Evolutionary conservation across 208 protist genomes (phyloP).

Genomic region (Crithidia thermophila): DNA sequence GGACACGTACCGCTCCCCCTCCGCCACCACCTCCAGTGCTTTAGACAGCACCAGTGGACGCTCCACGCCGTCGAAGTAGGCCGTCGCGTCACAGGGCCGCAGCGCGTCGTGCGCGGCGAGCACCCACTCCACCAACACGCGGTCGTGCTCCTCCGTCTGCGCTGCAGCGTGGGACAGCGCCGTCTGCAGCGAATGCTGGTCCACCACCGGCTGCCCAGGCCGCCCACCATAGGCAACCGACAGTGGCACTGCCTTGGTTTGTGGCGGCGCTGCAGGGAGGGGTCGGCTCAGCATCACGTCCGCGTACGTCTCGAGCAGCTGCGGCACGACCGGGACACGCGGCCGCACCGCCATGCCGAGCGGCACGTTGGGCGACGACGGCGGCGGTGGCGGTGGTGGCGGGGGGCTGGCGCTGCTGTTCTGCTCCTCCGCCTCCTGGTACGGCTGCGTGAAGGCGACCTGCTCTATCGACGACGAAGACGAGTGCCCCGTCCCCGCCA

Average conservation of each 20-base stretch:
- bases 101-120: slow-evolving; percentile 19
- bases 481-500: no score
- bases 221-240: no score
- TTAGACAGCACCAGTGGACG: slow-evolving; percentile 51
- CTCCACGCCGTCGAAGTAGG: slow-evolving; percentile 46
- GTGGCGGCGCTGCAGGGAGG: background rate
- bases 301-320: slow-evolving; percentile 44
- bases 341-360: slow-evolving; percentile 18
- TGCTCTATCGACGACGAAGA: no score
- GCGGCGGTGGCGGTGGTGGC: background rate
- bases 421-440: no score
- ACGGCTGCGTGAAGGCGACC: no score
- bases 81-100: slow-evolving; percentile 26
- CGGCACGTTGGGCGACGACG: background rate
- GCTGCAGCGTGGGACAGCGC: background rate
- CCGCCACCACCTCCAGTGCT: slow-evolving; percentile 44
- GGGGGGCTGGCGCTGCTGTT: no score
- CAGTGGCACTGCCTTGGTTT: background rate
- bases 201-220: no score
- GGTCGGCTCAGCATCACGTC: slow-evolving; percentile 29
- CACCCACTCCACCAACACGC: slow-evolving; percentile 24
- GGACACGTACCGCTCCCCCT: slow-evolving; percentile 46
- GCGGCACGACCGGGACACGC: slow-evolving; percentile 23
- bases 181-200: slow-evolving; percentile 5
- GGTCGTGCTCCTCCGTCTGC: slow-evolving; percentile 14